Evolutionary conservation across 352 stramenopile species (phyloP), one percentile per base, ranked within the genome.

Genomic region (Globisporangium iwayamae): DNA sequence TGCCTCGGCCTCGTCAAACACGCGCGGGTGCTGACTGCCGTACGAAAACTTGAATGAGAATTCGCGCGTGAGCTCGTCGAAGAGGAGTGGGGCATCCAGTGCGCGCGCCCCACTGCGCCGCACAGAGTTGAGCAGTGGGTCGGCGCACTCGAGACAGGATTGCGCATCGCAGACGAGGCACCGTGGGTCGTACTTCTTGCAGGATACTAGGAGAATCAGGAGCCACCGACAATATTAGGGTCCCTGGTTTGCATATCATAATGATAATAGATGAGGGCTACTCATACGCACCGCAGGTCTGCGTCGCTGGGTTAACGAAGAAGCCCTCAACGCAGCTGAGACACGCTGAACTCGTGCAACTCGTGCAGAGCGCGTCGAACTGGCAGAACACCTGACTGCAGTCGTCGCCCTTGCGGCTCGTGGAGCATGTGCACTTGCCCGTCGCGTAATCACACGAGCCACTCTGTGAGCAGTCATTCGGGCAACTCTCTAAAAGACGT

Each of bases 1-100:
- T 4, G 78, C 55, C 63, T 98, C 96, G 13, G 90, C 91, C 62
- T 98, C 93, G 70, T 97, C 94, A 77, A 98, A 98, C 41, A 90
- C 80, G 38, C 89, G 77, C 10, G 83, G 76, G 51, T 94, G 76
- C 62, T 96, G 86, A 38, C 87, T 97, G 13, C 91, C 93, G 72
- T 98, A 99, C 36, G 91, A 87, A 46, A 98, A 89, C 13, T 69
- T 80, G 57, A 93, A 86, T 32, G 88, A 96, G 45, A 98, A 90
- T 60, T 98, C 92, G 36, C 96, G 87, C 11, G 56, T 68, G 11
- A 86, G 55, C 60, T 99, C 96, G 66, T 99, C 96, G 14, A 81
- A 71, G 1, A 95, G 96, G 36, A 98, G 64, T 8, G 74, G 66
- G 11, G 84, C 60, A 61, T 93, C 70, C 16, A 86, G 76, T 22